phyloP scores from a whole-genome alignment of 768 basidiomycete species.

The Agaricus bisporus region DNA sequence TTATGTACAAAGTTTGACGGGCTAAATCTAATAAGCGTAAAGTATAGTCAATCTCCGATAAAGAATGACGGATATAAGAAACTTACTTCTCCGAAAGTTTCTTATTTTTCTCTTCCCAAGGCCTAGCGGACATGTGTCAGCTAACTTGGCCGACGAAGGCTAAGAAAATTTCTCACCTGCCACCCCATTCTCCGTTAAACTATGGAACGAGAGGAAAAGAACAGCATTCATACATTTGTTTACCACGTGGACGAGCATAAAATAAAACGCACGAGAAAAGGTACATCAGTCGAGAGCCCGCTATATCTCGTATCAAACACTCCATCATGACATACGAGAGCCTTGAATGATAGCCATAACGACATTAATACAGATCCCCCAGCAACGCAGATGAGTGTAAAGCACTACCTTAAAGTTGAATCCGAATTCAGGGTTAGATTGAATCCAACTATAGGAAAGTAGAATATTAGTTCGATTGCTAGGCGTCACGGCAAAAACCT shows the following conservation, averaged over 20 bases:
- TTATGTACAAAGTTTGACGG: conserved; percentile 80
- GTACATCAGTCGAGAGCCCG: conserved; percentile 87
- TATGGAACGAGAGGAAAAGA: conserved; percentile 19
- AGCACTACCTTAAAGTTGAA: conserved; percentile 70
- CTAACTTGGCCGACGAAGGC: not conserved
- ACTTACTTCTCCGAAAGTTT: conserved; percentile 51
- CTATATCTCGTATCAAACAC: conserved; percentile 78
- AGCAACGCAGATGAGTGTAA: too few relatives aligned
- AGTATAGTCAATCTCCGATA: not conserved
- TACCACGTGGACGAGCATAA: not conserved
- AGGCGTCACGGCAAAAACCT: conserved; percentile 11
- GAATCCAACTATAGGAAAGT: conserved; percentile 71
- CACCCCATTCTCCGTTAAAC: conserved; percentile 88
- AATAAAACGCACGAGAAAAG: conserved; percentile 67
- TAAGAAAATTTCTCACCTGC: conserved; percentile 27
- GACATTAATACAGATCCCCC: too few relatives aligned
- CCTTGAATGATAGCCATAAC: conserved; percentile 22
- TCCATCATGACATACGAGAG: conserved; percentile 89
- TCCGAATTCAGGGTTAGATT: conserved; percentile 84
- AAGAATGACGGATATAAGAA: not conserved
- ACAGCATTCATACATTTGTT: not conserved
- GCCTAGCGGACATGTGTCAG: conserved; percentile 24
- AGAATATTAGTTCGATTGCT: not conserved
- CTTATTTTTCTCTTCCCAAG: conserved; percentile 62
- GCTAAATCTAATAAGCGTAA: conserved; percentile 46